These are phyloP conservation scores for Russula sp. DNA, from an alignment of 768 basidiomycete species.

Conservation along the genomic window DNA sequence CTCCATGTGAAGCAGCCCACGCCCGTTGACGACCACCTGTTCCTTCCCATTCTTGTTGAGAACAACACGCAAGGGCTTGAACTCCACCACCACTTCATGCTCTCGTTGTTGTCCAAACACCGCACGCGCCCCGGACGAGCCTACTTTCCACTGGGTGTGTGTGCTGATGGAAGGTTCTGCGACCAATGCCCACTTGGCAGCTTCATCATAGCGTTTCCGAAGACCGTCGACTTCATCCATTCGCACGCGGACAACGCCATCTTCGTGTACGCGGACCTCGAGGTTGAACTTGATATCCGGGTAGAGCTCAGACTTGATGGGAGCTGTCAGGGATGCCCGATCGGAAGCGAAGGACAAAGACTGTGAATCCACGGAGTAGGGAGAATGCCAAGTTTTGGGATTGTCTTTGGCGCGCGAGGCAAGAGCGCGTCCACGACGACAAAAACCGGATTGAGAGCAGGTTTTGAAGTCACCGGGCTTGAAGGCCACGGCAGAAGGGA, in stretches of 20 bases:
- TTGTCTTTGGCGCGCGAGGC: conserved; percentile 62
- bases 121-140: conserved; percentile 58
- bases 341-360: conserved; percentile 48
- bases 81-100: conserved; percentile 62
- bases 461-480: conserved; percentile 89
- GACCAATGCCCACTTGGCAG: conserved; percentile 82
- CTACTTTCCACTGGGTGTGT: conserved; percentile 56
- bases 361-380: conserved; percentile 68
- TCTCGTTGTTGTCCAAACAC: conserved; percentile 59
- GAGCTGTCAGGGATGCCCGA: conserved; percentile 62
- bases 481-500: conserved; percentile 45
- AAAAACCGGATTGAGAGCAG: conserved; percentile 92
- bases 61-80: conserved; percentile 69
- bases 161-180: conserved; percentile 61
- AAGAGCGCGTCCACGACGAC: conserved; percentile 83
- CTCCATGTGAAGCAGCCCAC: conserved; percentile 93
- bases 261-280: conserved; percentile 76
- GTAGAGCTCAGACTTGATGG: conserved; percentile 76
- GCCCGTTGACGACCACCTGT: conserved; percentile 85
- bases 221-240: conserved; percentile 84
- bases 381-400: conserved; percentile 63
- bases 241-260: conserved; percentile 86
- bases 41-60: conserved; percentile 70
- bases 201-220: conserved; percentile 85
- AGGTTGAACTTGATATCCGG: conserved; percentile 79